Evolutionary conservation across 768 basidiomycete genomes (phyloP).

Genomic region (Boletellus sp.): DNA sequence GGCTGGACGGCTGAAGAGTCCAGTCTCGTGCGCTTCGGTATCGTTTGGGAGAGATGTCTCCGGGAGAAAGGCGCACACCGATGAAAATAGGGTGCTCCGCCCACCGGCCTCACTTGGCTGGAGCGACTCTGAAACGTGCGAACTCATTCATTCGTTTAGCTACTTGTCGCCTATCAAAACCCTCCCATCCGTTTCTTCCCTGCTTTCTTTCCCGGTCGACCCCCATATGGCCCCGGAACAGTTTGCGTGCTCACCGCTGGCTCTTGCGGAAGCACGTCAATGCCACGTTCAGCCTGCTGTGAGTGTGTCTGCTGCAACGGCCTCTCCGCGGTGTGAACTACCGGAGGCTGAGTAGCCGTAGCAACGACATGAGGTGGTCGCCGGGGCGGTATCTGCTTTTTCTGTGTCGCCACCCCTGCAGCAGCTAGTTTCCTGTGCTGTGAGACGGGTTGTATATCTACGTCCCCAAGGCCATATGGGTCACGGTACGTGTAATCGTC

Average conservation of each 20-base stretch:
- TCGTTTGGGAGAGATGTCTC: slow-evolving; percentile 11
- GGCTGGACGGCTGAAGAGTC: slow-evolving; percentile 58
- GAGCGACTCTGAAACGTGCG: slow-evolving; percentile 12
- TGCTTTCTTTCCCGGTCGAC: slow-evolving; percentile 53
- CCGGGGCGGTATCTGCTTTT: slow-evolving; percentile 22
- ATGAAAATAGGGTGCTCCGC: slow-evolving; percentile 22
- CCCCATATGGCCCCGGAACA: slow-evolving; percentile 68
- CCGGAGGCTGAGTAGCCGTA: slow-evolving; percentile 21
- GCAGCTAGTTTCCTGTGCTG: slow-evolving; percentile 10
- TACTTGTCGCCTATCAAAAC: slow-evolving; percentile 44
- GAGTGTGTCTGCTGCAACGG: slow-evolving; percentile 7
- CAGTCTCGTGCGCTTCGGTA: slow-evolving; percentile 59
- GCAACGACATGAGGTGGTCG: slow-evolving; percentile 41
- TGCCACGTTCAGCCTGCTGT: slow-evolving; percentile 11
- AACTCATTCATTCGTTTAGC: background rate
- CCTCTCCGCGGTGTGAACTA: slow-evolving; percentile 12
- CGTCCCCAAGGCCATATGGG: slow-evolving; percentile 43
- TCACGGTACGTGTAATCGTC: slow-evolving; percentile 50
- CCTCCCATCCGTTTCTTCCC: slow-evolving; percentile 71
- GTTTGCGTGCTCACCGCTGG: slow-evolving; percentile 63
- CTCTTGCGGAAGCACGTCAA: slow-evolving; percentile 37
- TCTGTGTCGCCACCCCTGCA: slow-evolving; percentile 14
- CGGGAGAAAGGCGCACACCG: slow-evolving; percentile 18
- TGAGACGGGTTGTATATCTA: slow-evolving; percentile 14
- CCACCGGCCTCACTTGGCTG: slow-evolving; percentile 11